Evolutionary conservation across 169 alveolate genomes (phyloP).

Genomic region (Cryptosporidium xiaoi): DNA sequence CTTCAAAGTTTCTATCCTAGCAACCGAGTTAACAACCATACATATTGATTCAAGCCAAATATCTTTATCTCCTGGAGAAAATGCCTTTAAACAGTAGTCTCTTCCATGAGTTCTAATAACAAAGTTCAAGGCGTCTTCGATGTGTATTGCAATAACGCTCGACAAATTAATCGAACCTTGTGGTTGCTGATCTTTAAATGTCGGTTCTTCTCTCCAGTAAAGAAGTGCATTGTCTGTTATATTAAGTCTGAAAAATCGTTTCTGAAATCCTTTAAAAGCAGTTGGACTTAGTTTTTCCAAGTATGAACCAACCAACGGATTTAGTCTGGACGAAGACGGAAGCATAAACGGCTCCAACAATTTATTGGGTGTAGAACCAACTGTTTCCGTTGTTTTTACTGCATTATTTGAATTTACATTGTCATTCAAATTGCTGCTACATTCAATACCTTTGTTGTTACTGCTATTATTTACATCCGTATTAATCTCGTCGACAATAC

Average conservation of each 20-base stretch:
- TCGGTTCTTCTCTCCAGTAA: conserved; percentile 73
- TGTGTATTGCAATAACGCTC: conserved; percentile 48
- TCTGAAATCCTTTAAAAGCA: conserved; percentile 67
- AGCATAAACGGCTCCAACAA: conserved; percentile 30
- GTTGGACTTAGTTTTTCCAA: conserved; percentile 69
- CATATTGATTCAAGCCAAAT: conserved; percentile 72
- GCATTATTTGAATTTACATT: neutral
- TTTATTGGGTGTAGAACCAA: neutral
- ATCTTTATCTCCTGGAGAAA: conserved; percentile 70
- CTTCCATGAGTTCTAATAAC: conserved; percentile 63
- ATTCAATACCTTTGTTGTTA: neutral
- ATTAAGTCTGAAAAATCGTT: conserved; percentile 51
- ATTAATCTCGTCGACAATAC: no score
- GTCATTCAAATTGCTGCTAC: neutral
- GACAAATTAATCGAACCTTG: conserved; percentile 56
- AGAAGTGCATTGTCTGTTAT: conserved; percentile 62
- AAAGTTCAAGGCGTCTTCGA: conserved; percentile 67
- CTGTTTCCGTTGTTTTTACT: neutral
- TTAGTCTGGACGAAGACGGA: conserved; percentile 60
- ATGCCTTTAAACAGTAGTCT: conserved; percentile 56
- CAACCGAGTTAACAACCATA: conserved; percentile 54
- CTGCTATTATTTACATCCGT: no score
- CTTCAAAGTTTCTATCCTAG: conserved; percentile 35
- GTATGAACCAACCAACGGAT: conserved; percentile 62
- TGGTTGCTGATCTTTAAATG: conserved; percentile 70